Percentiles rank a stretch among this genome's conserved stretches.
Conservation (phyloP, 2,329 filamentous ascomycete genomes). For the Clarireedia hainanense region DNA sequence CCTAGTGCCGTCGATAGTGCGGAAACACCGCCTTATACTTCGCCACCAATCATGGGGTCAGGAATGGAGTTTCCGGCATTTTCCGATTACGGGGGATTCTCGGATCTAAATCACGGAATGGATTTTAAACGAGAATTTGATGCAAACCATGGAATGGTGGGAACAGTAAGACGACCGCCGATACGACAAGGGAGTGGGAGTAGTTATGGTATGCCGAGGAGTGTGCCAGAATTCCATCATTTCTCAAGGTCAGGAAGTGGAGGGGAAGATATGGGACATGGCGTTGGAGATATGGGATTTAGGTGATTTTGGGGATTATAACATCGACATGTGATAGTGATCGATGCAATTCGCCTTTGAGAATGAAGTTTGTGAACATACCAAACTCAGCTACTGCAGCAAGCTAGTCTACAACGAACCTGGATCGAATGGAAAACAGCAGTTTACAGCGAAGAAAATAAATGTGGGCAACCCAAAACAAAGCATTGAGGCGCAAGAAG, state of each 20-base stretch:
- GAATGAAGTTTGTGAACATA: no score
- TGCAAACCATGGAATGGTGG: not conserved
- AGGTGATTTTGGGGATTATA: not conserved
- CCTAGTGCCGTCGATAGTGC: slow-evolving; percentile 10
- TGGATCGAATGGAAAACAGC: no score
- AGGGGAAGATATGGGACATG: not conserved
- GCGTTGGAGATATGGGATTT: not conserved
- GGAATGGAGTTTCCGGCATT: slow-evolving; percentile 10
- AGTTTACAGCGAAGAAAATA: no score
- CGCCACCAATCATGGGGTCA: slow-evolving; percentile 9
- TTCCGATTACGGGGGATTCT: slow-evolving; percentile 9
- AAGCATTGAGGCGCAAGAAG: no score
- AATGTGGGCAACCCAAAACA: no score
- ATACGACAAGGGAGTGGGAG: slow-evolving; percentile 7
- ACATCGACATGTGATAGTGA: no score
- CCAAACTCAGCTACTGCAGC: no score
- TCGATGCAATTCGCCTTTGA: no score
- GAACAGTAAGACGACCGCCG: slow-evolving; percentile 5
- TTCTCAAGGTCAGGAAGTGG: not conserved
- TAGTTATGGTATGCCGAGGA: slow-evolving; percentile 6
- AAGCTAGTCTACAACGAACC: no score
- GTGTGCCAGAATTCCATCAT: slow-evolving; percentile 7
- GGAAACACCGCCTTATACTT: slow-evolving; percentile 9
- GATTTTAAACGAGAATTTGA: slow-evolving; percentile 8
- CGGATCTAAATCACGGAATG: slow-evolving; percentile 8